Percentiles rank a stretch among this genome's conserved stretches.
Evolutionary conservation across 1,284 basidiomycete species (phyloP).

Genomic region (Cryptococcus deneoformans): DNA sequence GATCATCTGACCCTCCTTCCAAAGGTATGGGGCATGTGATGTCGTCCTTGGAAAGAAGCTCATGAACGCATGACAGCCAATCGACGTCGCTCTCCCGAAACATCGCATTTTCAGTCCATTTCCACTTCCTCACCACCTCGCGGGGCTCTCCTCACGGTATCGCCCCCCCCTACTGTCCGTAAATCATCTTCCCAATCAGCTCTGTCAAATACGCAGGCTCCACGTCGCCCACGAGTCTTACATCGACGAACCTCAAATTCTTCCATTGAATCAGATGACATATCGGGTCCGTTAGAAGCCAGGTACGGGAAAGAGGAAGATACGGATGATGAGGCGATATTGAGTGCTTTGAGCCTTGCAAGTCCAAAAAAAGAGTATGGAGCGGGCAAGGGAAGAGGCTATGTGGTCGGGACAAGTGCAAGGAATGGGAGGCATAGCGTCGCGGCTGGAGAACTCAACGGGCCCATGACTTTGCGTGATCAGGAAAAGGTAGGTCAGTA

Average conservation of each 20-base stretch:
- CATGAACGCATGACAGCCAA: neutral
- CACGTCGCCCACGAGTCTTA: conserved; percentile 26
- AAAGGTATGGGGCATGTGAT: neutral
- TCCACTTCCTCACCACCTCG: conserved; percentile 24
- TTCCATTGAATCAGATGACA: conserved; percentile 15
- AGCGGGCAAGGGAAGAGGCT: conserved; percentile 5
- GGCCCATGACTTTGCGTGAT: conserved; percentile 71
- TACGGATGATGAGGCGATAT: conserved; percentile 26
- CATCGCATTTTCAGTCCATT: conserved; percentile 17
- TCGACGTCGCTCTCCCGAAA: conserved; percentile 20
- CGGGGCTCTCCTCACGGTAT: conserved; percentile 28
- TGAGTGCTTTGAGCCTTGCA: conserved; percentile 24
- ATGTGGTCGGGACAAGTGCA: conserved; percentile 28
- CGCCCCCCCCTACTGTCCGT: conserved; percentile 37
- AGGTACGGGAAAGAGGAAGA: conserved; percentile 18
- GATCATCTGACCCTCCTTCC: neutral
- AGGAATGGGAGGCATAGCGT: conserved; percentile 46
- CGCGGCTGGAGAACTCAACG: conserved; percentile 30
- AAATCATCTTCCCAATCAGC: conserved; percentile 32
- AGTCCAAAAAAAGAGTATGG: conserved; percentile 17
- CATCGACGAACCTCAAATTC: conserved; percentile 14
- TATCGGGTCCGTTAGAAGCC: conserved; percentile 16
- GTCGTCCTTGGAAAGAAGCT: neutral
- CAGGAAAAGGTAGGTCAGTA: conserved; percentile 78
- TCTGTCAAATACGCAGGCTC: conserved; percentile 24